Conservation (phyloP, 208 protist genomes). For the Trypanosoma avium region DNA sequence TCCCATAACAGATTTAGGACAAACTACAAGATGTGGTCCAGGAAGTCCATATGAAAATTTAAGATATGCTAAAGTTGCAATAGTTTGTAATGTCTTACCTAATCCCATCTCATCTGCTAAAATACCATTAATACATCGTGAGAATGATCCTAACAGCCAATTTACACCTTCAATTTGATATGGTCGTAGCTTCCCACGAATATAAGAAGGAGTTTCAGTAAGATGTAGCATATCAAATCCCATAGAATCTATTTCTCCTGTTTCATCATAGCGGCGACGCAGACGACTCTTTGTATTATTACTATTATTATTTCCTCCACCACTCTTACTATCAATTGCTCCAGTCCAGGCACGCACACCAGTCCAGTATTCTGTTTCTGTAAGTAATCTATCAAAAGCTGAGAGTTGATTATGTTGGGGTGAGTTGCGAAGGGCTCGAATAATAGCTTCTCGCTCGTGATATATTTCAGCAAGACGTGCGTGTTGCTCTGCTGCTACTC, state of each 20-base stretch:
- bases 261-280: conserved; percentile 16
- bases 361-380: conserved; percentile 88
- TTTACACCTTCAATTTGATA: conserved; percentile 99
- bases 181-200: conserved; percentile 90
- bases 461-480: conserved; percentile 45
- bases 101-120: conserved; percentile 99
- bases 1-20: conserved; percentile 96
- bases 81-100: conserved; percentile 97
- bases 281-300: conserved; percentile 32
- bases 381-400: conserved; percentile 74
- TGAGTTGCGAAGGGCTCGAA: conserved; percentile 58
- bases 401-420: conserved; percentile 54
- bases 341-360: conserved; percentile 74
- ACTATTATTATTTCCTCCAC: too few relatives aligned
- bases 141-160: conserved; percentile 97
- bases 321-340: conserved; percentile 1
- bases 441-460: conserved; percentile 63
- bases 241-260: conserved; percentile 41
- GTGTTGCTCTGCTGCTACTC: conserved; percentile 38
- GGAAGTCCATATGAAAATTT: conserved; percentile 86
- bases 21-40: conserved; percentile 97
- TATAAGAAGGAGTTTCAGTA: conserved; percentile 86
- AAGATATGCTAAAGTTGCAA: conserved; percentile 96
- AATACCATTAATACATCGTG: conserved; percentile 97
- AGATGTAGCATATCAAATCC: conserved; percentile 69